Conservation (phyloP, 257 asterid species). For the Sherardia arvensis region DNA sequence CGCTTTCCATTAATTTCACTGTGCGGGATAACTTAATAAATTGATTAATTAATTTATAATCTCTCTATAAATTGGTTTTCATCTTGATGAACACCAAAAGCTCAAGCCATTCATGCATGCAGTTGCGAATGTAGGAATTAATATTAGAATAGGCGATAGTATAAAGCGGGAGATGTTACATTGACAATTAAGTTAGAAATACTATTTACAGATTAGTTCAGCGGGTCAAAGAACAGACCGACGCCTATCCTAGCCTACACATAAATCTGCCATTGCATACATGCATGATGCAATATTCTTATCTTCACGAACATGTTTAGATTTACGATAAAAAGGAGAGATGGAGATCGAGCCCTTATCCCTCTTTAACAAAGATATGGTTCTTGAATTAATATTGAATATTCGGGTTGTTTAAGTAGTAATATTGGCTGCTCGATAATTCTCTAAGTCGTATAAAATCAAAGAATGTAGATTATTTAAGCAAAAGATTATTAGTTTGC, state of each 20-base stretch:
- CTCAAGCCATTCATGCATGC: too few species aligned
- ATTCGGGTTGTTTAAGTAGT: neutral
- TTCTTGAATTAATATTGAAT: conserved; percentile 6
- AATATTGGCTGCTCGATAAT: neutral
- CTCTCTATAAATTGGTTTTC: too few species aligned
- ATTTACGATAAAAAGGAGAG: neutral
- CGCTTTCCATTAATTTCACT: neutral
- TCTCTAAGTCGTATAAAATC: neutral
- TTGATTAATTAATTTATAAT: neutral
- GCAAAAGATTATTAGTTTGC: conserved; percentile 7
- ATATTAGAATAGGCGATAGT: too few species aligned
- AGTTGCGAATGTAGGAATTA: too few species aligned
- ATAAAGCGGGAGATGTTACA: too few species aligned
- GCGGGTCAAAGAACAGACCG: too few species aligned
- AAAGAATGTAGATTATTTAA: neutral
- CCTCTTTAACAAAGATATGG: neutral
- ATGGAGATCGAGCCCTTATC: neutral
- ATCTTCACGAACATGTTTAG: neutral
- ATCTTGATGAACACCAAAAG: too few species aligned
- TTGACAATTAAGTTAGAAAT: too few species aligned
- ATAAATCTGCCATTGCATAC: too few species aligned
- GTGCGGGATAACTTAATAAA: conserved; percentile 3
- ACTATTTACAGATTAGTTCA: too few species aligned
- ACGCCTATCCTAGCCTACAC: too few species aligned
- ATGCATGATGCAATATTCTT: neutral